Conservation (phyloP, 108 stramenopile genomes). For the Cyclotella baltica region DNA sequence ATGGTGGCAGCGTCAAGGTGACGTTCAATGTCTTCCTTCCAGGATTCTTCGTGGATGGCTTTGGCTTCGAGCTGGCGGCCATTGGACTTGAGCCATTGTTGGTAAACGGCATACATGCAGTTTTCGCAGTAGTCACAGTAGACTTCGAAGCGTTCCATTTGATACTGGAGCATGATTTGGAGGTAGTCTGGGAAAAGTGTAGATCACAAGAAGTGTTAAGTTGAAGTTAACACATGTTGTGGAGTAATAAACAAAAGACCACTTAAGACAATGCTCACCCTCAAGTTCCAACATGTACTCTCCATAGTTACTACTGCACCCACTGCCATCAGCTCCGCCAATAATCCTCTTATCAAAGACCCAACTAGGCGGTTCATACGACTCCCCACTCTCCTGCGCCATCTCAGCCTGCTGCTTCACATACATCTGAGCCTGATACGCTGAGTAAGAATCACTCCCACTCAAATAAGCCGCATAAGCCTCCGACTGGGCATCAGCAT, state of each 20-base stretch:
- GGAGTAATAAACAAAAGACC: background rate
- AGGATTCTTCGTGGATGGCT: slow-evolving; percentile 37
- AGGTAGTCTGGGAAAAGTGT: slow-evolving; percentile 52
- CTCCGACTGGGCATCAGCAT: background rate
- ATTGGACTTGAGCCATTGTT: slow-evolving; percentile 38
- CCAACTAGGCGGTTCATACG: slow-evolving; percentile 13
- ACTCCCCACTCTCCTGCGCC: slow-evolving; percentile 1
- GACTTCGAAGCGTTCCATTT: slow-evolving; percentile 57
- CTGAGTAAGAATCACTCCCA: background rate
- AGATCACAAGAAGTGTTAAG: background rate
- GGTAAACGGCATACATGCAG: slow-evolving; percentile 45
- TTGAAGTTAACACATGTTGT: background rate
- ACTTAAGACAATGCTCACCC: background rate
- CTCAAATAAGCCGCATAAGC: too few species aligned
- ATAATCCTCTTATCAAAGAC: slow-evolving; percentile 24
- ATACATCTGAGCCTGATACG: slow-evolving; percentile 6
- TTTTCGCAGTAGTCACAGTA: slow-evolving; percentile 74
- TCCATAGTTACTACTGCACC: slow-evolving; percentile 74
- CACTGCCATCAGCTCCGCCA: slow-evolving; percentile 50
- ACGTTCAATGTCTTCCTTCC: slow-evolving; percentile 34
- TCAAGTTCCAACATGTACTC: slow-evolving; percentile 83
- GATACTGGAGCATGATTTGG: slow-evolving; percentile 72
- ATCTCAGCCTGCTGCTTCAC: slow-evolving; percentile 14
- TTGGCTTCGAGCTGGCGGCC: slow-evolving; percentile 37
- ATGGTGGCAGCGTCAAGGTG: slow-evolving; percentile 13